Evolutionary conservation across 2,329 filamentous ascomycete species (phyloP), one percentile per base, ranked within the genome.

Genomic region (Botrytis porri): DNA sequence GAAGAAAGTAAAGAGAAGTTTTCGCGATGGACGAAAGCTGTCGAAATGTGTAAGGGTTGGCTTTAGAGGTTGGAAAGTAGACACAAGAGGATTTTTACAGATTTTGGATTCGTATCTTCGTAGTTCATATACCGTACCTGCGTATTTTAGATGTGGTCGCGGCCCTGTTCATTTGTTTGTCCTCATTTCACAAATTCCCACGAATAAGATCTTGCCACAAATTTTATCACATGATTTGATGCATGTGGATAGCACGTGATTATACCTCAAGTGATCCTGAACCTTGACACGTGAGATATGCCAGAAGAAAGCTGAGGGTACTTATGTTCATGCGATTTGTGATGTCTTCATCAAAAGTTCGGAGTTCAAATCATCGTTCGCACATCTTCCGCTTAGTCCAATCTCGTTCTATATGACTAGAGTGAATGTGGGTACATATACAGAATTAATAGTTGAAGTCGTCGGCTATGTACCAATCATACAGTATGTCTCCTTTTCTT

Each of bases 11-110:
- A 74, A 41, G 75, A 75, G 73, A 83, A 85, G 82, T 87, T 87
- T 75, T 82, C 78, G 65, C 85, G 84, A 77, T 89, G 88, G 87
- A 84, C 87, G 77, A 84, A 86, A 77, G 88, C 87, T 16, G 87
- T 89, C 0, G 83, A 88, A 76, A 89, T 89, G 87, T 77, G 75
- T 51, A 77, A 69, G 43, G 77, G 77, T 5, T 78, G 77, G 77
- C 69, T 71, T 39, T 74, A 74, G 65, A 41, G n/a, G 35, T n/a
- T 20, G 35, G 48, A 20, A 16, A 57, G 10, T 18, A 32, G 22
- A 16, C 8, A 14, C 10, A 29, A 65, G 62, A 65, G 35, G 29
- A n/a, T n/a, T n/a, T 48, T 43, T 63, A 9, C 39, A 41, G 25
- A 41, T 54, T 1, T 5, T 41, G 25, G 16, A 57, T 41, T 16